Base-by-base conservation (phyloP, 2,329 filamentous ascomycete genomes). In the Monosporascus ibericus region DNA sequence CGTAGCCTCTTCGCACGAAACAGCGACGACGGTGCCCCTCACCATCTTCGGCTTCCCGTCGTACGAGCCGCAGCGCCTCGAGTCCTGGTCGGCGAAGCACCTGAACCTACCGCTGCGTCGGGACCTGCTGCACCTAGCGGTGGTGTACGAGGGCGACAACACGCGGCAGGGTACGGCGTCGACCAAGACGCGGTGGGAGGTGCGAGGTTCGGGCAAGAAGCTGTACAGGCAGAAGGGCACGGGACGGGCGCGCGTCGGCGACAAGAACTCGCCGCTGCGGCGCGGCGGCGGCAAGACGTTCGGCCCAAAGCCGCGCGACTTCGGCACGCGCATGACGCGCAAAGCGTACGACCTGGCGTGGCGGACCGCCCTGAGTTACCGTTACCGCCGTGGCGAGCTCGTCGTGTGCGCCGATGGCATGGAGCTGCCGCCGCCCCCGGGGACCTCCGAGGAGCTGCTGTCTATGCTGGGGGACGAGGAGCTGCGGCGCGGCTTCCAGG, bases 281-380 rank as follows among this genome's bases (percentile, higher is more conserved):
- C 79, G 80, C 56, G 94, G 94, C 58, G 94, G 94, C 71, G 92
- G 91, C 71, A 92, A 95, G 62, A 77, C 85, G 0, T 90, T 91
- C 65, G 94, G 94, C n/a, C 94, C 94, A 27, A 86, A 92, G 63
- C 92, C 92, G 25, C 82, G 94, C 68, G 90, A 97, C 73, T 99
- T 99, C 67, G 82, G 83, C 55, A 95, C 92, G 22, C 80, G 81
- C 17, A 77, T 99, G 51, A 91, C 87, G 63, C 80, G 81, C 67
- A 97, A 97, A 75, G 83, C 96, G 47, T 99, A 99, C 75, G 92
- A 97, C 72, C 79, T 95, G 63, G 94, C 94, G 9, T 97, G 90
- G 90, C 84, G 94, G 67, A 97, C 88, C 44, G 94, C 94, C 11
- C 79, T 99, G 59, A 94, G 88, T 65, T 95, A 96, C 75, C 85